Evolutionary conservation across 768 basidiomycete genomes (phyloP).

Genomic region (Mrakia blollopis): DNA sequence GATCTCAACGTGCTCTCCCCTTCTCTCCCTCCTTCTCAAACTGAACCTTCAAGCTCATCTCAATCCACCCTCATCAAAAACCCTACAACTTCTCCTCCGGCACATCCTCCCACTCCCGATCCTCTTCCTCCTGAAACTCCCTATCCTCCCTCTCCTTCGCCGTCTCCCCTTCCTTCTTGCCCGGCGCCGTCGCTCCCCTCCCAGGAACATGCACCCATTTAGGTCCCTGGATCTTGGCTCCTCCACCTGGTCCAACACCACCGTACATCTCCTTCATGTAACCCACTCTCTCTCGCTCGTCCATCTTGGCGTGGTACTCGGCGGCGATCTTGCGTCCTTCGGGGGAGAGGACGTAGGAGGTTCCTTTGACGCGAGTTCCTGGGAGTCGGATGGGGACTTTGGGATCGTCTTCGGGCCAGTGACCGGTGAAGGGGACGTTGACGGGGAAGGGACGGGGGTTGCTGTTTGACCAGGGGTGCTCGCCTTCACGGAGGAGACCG

Average conservation of each 20-base stretch:
- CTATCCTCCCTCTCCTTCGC: background rate
- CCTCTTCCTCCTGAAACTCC: background rate
- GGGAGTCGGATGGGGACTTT: background rate
- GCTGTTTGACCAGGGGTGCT: slow-evolving; percentile 21
- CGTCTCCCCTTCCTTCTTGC: background rate
- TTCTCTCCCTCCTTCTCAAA: too few species aligned
- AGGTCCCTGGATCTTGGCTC: background rate
- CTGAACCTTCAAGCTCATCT: too few species aligned
- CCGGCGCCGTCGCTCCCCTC: background rate
- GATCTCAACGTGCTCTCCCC: too few species aligned
- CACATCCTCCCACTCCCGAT: background rate
- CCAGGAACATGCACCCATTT: background rate
- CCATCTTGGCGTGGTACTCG: background rate
- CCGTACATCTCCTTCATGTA: slow-evolving; percentile 16
- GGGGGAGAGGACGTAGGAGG: slow-evolving; percentile 8
- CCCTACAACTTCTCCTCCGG: background rate
- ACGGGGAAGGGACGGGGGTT: background rate
- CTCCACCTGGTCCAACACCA: background rate
- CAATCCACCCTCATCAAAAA: too few species aligned
- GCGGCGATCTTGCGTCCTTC: background rate
- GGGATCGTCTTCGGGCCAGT: slow-evolving; percentile 31
- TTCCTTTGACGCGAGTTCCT: slow-evolving; percentile 3
- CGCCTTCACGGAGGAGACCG: slow-evolving; percentile 16
- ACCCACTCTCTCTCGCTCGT: background rate
- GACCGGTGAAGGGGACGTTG: background rate